phyloP scores from a whole-genome alignment of 176 grass and related monocot species.

The Hyparrhenia diplandra region DNA sequence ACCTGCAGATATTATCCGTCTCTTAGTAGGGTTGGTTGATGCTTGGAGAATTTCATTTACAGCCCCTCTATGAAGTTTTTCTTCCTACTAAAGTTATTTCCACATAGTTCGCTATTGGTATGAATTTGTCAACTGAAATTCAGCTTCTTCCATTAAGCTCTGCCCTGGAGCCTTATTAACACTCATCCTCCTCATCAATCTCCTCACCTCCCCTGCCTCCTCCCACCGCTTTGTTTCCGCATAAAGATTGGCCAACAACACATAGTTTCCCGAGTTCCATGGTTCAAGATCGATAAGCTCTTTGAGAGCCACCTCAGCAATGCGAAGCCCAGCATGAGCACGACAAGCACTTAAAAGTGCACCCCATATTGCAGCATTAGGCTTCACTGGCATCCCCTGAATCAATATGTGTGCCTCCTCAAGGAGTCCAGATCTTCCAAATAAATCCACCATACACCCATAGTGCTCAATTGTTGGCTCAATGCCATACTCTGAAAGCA shows the following conservation, averaged over 20 bases:
- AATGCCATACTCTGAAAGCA: slow-evolving; percentile 26
- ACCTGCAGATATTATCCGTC: too few species aligned
- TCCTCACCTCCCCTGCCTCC: too few species aligned
- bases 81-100: too few species aligned
- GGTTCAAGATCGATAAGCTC: slow-evolving; percentile 65
- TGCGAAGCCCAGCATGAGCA: slow-evolving; percentile 28
- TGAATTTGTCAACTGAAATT: too few species aligned
- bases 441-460: slow-evolving; percentile 58
- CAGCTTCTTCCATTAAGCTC: too few species aligned
- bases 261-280: slow-evolving; percentile 60
- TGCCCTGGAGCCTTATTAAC: too few species aligned
- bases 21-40: too few species aligned
- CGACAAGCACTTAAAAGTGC: slow-evolving; percentile 48
- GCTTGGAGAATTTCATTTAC: too few species aligned
- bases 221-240: too few species aligned
- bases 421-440: slow-evolving; percentile 51
- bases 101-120: too few species aligned
- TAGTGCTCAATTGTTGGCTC: slow-evolving; percentile 49
- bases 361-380: slow-evolving; percentile 54
- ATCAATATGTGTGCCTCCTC: slow-evolving; percentile 43
- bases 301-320: slow-evolving; percentile 55
- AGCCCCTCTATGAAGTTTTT: too few species aligned
- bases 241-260: slow-evolving; percentile 59
- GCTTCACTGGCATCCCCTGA: slow-evolving; percentile 43
- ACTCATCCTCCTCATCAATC: too few species aligned